Percentiles rank a stretch among this genome's conserved stretches.
These are phyloP conservation scores for Plenodomus tracheiphilus DNA, from an alignment of 2,329 filamentous ascomycete species.

Conservation along the genomic window DNA sequence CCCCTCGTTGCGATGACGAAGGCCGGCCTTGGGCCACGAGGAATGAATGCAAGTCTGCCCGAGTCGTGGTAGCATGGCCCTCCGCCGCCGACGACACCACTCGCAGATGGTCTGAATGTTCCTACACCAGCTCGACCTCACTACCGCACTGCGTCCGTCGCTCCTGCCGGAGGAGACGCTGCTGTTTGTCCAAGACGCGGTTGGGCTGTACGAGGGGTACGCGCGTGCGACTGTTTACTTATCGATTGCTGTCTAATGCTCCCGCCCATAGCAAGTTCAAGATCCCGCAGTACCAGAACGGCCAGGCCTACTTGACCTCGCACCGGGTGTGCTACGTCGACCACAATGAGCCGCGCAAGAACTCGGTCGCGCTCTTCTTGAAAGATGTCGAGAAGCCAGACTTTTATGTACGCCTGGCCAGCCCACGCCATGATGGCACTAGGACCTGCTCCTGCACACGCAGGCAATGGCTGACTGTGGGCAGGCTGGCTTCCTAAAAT, in stretches of 20 bases:
- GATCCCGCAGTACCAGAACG: conserved; percentile 89
- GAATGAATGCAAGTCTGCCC: not conserved
- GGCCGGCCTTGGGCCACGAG: conserved; percentile 17
- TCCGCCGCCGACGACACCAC: conserved; percentile 15
- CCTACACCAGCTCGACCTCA: conserved; percentile 92
- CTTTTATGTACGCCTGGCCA: conserved; percentile 53
- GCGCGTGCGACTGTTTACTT: conserved; percentile 35
- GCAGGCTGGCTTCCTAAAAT: conserved; percentile 89
- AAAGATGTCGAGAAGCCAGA: conserved; percentile 91
- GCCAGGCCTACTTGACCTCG: conserved; percentile 93
- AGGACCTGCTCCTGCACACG: too few species aligned
- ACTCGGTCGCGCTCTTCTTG: conserved; percentile 82
- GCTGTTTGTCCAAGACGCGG: conserved; percentile 95
- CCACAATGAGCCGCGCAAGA: conserved; percentile 78
- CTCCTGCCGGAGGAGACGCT: conserved; percentile 92
- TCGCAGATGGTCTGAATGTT: conserved; percentile 74
- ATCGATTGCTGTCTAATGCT: conserved; percentile 14
- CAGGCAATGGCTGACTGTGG: conserved; percentile 14
- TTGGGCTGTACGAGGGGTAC: conserved; percentile 96
- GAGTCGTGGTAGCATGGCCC: not conserved
- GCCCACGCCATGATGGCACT: not conserved
- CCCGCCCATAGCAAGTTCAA: conserved; percentile 78
- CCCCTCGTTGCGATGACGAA: conserved; percentile 19
- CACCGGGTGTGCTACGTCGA: conserved; percentile 96
- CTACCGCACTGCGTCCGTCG: conserved; percentile 89